Percentiles rank a stretch among this genome's conserved stretches.
These are phyloP conservation scores for Blastosporella zonata DNA, from an alignment of 1,284 basidiomycete species.

Conservation along the genomic window DNA sequence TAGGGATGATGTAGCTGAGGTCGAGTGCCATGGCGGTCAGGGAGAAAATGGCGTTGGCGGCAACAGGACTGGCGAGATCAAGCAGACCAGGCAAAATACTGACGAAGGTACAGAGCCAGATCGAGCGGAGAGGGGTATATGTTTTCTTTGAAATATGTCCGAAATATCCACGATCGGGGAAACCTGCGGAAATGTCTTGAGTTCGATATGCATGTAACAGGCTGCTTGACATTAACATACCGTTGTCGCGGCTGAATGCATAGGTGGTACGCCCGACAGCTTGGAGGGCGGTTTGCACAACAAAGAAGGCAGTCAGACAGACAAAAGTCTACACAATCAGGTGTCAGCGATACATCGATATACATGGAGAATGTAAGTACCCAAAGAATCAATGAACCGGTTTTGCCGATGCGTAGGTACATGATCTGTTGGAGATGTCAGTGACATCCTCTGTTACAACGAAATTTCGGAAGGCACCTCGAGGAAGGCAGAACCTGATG, in stretches of 20 bases:
- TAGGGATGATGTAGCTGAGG: constrained; percentile 73
- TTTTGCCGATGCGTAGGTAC: constrained; percentile 68
- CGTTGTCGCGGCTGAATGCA: constrained; percentile 86
- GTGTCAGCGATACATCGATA: constrained; percentile 7
- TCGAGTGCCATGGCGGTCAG: constrained; percentile 74
- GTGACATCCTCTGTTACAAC: not conserved
- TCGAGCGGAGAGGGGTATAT: constrained; percentile 78
- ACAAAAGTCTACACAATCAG: constrained; percentile 55
- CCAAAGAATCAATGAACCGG: constrained; percentile 75
- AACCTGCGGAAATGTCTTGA: constrained; percentile 34
- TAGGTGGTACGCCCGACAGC: constrained; percentile 86
- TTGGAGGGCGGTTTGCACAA: constrained; percentile 79
- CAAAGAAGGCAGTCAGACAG: constrained; percentile 81
- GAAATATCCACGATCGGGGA: constrained; percentile 83
- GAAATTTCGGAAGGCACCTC: constrained; percentile 37
- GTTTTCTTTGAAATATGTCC: constrained; percentile 64
- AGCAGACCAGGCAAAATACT: constrained; percentile 73
- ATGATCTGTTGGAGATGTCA: constrained; percentile 54
- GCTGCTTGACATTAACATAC: constrained; percentile 29
- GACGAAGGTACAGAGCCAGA: constrained; percentile 75
- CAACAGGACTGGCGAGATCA: constrained; percentile 74
- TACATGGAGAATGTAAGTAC: constrained; percentile 32
- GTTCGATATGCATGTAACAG: not conserved
- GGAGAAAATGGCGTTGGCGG: constrained; percentile 83
- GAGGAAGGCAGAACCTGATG: constrained; percentile 69